phyloP scores from a whole-genome alignment of 768 basidiomycete species.

The Suillus placidus region DNA sequence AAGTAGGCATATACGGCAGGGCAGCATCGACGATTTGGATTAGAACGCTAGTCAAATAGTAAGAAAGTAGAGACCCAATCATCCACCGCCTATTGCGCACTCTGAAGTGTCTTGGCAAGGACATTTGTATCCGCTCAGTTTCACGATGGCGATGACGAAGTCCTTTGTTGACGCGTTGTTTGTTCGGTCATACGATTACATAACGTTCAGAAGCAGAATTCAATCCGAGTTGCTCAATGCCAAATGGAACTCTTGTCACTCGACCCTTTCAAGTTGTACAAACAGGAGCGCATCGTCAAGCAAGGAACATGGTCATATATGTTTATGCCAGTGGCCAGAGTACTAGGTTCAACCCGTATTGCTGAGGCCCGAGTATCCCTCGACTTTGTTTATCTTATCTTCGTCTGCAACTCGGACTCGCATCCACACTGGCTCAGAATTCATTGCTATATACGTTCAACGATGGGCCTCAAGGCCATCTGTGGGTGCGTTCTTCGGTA shows the following conservation, averaged over 20 bases:
- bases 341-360: not conserved
- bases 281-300: not conserved
- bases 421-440: not conserved
- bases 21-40: too few species aligned
- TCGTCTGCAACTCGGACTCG: not conserved
- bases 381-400: not conserved
- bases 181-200: too few species aligned
- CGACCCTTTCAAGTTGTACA: not conserved
- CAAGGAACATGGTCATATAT: not conserved
- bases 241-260: not conserved
- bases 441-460: not conserved
- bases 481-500: not conserved
- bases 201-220: too few species aligned
- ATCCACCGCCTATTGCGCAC: too few species aligned
- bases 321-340: not conserved
- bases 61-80: too few species aligned
- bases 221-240: too few species aligned
- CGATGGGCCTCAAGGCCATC: not conserved
- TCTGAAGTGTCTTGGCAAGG: too few species aligned
- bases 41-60: too few species aligned
- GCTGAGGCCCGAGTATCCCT: not conserved
- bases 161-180: too few species aligned
- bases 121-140: too few species aligned
- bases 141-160: too few species aligned
- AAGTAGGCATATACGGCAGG: too few species aligned